Evolutionary conservation across 257 asterid genomes (phyloP).

Genomic region (Buddleja alternifolia): DNA sequence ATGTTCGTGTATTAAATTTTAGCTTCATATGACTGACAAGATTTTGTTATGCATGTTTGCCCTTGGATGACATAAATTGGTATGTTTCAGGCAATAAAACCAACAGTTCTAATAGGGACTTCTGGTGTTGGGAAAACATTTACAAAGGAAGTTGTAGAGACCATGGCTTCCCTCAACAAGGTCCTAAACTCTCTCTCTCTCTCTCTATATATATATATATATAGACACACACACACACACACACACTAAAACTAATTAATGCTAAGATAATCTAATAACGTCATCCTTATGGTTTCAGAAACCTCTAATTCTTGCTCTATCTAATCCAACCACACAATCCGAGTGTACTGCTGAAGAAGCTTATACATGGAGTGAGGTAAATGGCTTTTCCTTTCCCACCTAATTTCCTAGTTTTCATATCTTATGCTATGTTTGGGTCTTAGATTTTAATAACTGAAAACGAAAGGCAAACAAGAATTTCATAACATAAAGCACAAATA

Average conservation of each 20-base stretch:
- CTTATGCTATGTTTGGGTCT: background rate
- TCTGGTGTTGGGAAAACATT: conserved; percentile 88
- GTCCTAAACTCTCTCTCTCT: conserved; percentile 42
- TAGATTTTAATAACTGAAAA: background rate
- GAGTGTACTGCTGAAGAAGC: conserved; percentile 98
- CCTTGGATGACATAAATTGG: conserved; percentile 12
- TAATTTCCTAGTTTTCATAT: background rate
- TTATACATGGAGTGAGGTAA: conserved; percentile 83
- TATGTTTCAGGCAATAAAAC: conserved; percentile 65
- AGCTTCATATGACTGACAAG: background rate
- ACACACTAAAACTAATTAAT: background rate
- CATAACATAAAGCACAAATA: too few species aligned
- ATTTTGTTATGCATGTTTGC: background rate
- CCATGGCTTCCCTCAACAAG: conserved; percentile 87
- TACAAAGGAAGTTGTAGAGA: conserved; percentile 76
- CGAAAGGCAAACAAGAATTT: too few species aligned
- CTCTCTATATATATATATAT: background rate
- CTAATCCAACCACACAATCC: conserved; percentile 91
- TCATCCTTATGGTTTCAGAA: conserved; percentile 45
- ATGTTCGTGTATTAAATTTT: conserved; percentile 8
- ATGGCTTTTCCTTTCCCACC: background rate
- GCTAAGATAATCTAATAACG: background rate
- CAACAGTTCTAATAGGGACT: conserved; percentile 86
- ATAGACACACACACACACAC: background rate
- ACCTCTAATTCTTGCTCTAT: conserved; percentile 85